Percentiles rank a stretch among this genome's conserved stretches.
phyloP scores from a whole-genome alignment of 352 stramenopile species.

The Phytophthora hybrid region DNA sequence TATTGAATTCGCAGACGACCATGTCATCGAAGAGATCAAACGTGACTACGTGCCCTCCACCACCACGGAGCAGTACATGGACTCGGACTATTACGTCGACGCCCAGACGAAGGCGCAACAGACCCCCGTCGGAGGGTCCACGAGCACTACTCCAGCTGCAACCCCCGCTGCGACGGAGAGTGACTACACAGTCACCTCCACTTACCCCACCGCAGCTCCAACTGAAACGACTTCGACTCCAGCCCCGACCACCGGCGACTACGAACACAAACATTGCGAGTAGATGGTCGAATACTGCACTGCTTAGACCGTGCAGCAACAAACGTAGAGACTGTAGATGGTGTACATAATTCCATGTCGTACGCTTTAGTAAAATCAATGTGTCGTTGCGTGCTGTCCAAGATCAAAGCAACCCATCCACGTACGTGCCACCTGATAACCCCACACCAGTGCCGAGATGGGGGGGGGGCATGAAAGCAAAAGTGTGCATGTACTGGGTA shows the following conservation, averaged over 20 bases:
- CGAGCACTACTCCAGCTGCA: neutral
- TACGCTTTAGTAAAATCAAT: too few relatives aligned
- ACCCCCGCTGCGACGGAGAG: constrained; percentile 7
- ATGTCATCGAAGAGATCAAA: constrained; percentile 42
- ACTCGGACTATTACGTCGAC: constrained; percentile 35
- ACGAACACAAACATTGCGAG: constrained; percentile 20
- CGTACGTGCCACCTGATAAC: too few relatives aligned
- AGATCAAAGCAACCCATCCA: too few relatives aligned
- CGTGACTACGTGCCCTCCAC: constrained; percentile 33
- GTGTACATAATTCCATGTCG: too few relatives aligned
- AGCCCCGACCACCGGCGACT: neutral
- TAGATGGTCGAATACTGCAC: neutral
- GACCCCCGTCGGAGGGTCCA: constrained; percentile 15
- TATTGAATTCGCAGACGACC: constrained; percentile 41
- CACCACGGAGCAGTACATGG: constrained; percentile 36
- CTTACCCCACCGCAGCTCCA: constrained; percentile 4
- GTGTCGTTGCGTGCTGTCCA: too few relatives aligned
- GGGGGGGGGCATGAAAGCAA: too few relatives aligned
- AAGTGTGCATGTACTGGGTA: too few relatives aligned
- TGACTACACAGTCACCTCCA: constrained; percentile 1
- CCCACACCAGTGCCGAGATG: too few relatives aligned
- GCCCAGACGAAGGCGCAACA: constrained; percentile 30
- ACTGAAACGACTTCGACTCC: constrained; percentile 1
- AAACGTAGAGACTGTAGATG: too few relatives aligned
- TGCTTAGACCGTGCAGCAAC: neutral